These are phyloP conservation scores for Penicillium chermesinum DNA, from an alignment of 495 filamentous ascomycete species.

Conservation along the genomic window DNA sequence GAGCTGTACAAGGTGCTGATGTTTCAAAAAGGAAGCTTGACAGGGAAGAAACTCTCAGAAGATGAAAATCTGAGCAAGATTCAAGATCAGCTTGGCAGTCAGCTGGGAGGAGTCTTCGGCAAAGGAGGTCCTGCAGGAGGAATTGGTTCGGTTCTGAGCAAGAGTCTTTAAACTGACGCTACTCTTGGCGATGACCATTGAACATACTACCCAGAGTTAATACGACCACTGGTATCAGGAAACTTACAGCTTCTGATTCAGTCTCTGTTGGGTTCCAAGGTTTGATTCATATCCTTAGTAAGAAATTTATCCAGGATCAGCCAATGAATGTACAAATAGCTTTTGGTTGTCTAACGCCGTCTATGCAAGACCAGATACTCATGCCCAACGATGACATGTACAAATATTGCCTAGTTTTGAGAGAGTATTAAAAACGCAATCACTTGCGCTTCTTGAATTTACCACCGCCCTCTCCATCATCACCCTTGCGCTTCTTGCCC, in stretches of 20 bases:
- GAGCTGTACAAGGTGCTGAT: no score
- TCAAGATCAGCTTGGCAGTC: constrained; percentile 28
- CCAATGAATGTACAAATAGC: constrained; percentile 17
- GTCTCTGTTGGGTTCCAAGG: no score
- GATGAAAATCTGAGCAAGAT: constrained; percentile 33
- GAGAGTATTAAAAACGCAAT: constrained; percentile 12
- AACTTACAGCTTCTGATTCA: no score
- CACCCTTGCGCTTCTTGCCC: constrained; percentile 83
- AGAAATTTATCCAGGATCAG: no score
- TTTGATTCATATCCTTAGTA: no score
- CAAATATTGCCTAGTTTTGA: no score
- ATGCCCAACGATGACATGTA: constrained; percentile 16
- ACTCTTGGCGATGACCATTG: no score
- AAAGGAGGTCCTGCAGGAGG: constrained; percentile 20
- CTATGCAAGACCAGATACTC: constrained; percentile 17
- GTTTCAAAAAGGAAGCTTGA: constrained; percentile 29
- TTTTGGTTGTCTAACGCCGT: constrained; percentile 29
- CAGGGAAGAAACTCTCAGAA: constrained; percentile 29
- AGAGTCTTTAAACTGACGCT: constrained; percentile 18
- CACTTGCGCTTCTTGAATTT: constrained; percentile 59
- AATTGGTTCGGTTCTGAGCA: constrained; percentile 22
- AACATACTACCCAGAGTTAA: no score
- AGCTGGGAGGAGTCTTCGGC: constrained; percentile 21
- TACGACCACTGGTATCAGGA: no score
- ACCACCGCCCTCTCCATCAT: constrained; percentile 56